Conservation (phyloP, 495 filamentous ascomycete genomes). For the Hypoxylon fuscum region DNA sequence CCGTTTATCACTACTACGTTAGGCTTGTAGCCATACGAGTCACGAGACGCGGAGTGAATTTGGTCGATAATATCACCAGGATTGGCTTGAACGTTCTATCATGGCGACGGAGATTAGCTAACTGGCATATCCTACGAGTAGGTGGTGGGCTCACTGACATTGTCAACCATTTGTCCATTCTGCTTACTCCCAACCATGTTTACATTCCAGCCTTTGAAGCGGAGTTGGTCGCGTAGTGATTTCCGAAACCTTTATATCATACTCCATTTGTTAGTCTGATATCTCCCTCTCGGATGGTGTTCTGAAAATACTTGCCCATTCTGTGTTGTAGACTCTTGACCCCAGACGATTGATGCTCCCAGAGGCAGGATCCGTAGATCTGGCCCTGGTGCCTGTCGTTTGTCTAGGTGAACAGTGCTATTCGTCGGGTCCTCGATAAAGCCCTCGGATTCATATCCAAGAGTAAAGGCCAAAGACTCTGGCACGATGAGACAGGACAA, state of each 20-base stretch:
- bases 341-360: background rate
- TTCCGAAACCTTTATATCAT: background rate
- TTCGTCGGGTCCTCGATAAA: no score
- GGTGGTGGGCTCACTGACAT: background rate
- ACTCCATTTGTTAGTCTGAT: background rate
- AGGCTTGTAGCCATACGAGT: background rate
- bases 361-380: conserved; percentile 40
- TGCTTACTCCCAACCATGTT: background rate
- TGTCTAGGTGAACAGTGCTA: no score
- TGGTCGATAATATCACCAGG: background rate
- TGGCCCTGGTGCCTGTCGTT: no score
- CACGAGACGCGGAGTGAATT: background rate
- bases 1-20: conserved; percentile 28
- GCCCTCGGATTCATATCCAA: no score
- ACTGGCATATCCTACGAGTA: no score
- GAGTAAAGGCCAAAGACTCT: no score
- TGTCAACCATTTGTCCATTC: background rate
- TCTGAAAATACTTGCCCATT: background rate
- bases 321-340: background rate
- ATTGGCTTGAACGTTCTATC: background rate
- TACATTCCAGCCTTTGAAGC: background rate
- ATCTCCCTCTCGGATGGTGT: background rate
- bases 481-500: no score
- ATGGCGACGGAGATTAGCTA: no score
- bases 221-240: background rate